Evolutionary conservation across 2,329 filamentous ascomycete species (phyloP), one percentile per base, ranked within the genome.

Genomic region (Colletotrichum cuscutae): DNA sequence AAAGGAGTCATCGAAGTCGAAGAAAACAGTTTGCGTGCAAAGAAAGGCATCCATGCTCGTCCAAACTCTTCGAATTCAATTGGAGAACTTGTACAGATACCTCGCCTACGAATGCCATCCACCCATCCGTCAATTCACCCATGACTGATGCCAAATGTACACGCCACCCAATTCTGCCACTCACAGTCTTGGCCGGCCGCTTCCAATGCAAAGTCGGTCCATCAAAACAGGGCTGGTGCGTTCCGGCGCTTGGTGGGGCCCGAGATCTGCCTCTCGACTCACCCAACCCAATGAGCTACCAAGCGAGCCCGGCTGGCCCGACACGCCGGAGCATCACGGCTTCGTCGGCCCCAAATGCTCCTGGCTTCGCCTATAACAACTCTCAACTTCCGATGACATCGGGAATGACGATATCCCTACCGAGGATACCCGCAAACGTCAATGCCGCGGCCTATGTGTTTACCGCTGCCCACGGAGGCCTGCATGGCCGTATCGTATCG

Each of bases 311-410:
- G 56, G 37, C 49, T 68, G 35, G 46, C 37, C 71, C 68, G 63
- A 67, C 19, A 32, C 49, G 54, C 74, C 74, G 74, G 74, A 74
- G 72, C 65, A 69, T 75, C 72, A 75, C 74, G 74, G 74, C 74
- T 64, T 73, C 68, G 57, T 75, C 74, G 72, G 74, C 65, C 66
- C 64, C 59, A 46, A 37, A 35, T 59, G 63, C 67, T 74, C 71
- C 73, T 74, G 57, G 60, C 71, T 67, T 74, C 71, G 71, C 71
- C 73, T 74, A 68, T 68, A 63, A 53, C 42, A 24, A 62, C 30
- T 61, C n/a, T 57, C 35, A 58, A 35, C 58, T 72, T 54, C 69
- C 65, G 69, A 72, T 32, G 6, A n/a, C 11, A 13, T 72, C 60
- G 65, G 70, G 53, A 60, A 7, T 46, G 59, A 64, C 30, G 70